A percentile compares a stretch with the other conserved stretches of the same genome.
phyloP scores from a whole-genome alignment of 176 grass and related monocot genomes.

The Alopecurus myosuroides region DNA sequence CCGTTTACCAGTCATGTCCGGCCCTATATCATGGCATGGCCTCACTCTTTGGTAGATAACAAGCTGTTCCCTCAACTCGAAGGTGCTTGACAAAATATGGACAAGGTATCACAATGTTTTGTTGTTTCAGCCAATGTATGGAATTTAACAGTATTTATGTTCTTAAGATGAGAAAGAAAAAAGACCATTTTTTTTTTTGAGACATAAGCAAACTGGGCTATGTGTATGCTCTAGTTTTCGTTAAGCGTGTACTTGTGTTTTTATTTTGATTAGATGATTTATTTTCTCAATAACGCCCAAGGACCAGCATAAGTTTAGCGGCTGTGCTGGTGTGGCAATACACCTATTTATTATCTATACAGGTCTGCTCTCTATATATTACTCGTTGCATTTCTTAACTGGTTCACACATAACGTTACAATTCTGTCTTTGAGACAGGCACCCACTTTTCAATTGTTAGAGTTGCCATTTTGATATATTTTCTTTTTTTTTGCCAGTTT shows the following conservation, averaged over 20 bases:
- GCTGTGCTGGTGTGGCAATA: background rate
- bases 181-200: background rate
- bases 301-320: background rate
- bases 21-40: background rate
- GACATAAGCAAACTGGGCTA: background rate
- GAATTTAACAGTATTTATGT: background rate
- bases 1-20: background rate
- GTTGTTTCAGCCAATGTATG: background rate
- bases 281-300: background rate
- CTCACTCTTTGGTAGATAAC: background rate
- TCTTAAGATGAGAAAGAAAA: background rate
- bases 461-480: background rate
- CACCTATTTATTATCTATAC: background rate
- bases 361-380: background rate
- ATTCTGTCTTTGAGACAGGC: background rate
- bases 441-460: background rate
- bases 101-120: background rate
- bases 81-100: background rate
- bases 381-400: background rate
- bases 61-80: background rate
- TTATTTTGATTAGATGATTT: background rate
- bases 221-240: background rate
- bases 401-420: background rate
- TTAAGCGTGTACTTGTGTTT: background rate
- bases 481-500: background rate